Percentiles rank a stretch among this genome's conserved stretches.
Conservation (phyloP, 345 rosid genomes). For the Firmiana major region DNA sequence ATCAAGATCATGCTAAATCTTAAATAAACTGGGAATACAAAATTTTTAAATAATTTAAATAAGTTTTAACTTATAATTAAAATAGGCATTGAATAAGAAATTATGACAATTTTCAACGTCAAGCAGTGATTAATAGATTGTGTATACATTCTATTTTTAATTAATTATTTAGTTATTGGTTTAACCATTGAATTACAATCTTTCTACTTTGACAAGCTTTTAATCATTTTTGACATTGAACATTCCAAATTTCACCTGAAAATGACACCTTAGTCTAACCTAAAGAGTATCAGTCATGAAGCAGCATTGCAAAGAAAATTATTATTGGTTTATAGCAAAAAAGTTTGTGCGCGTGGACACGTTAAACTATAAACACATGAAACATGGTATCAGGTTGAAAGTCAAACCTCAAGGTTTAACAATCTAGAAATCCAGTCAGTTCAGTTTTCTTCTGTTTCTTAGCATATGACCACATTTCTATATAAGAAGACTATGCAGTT, state of each 20-base stretch:
- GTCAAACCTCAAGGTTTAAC: background rate
- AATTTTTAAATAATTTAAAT: background rate
- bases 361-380: background rate
- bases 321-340: background rate
- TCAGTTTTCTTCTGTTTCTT: background rate
- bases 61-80: background rate
- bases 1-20: background rate
- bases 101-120: background rate
- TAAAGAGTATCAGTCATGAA: background rate
- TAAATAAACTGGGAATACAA: background rate
- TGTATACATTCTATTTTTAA: background rate
- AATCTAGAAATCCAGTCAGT: background rate
- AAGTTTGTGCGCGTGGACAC: background rate
- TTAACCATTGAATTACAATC: background rate
- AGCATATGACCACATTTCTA: background rate
- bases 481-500: background rate
- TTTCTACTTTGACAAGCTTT: background rate
- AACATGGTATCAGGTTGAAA: background rate
- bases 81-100: background rate
- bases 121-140: background rate
- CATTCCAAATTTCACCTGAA: background rate
- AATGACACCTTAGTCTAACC: background rate
- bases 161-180: background rate
- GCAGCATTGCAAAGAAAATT: background rate
- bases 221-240: background rate